These are phyloP conservation scores for Solanum sejunctum DNA, from an alignment of 257 asterid species.

Conservation along the genomic window DNA sequence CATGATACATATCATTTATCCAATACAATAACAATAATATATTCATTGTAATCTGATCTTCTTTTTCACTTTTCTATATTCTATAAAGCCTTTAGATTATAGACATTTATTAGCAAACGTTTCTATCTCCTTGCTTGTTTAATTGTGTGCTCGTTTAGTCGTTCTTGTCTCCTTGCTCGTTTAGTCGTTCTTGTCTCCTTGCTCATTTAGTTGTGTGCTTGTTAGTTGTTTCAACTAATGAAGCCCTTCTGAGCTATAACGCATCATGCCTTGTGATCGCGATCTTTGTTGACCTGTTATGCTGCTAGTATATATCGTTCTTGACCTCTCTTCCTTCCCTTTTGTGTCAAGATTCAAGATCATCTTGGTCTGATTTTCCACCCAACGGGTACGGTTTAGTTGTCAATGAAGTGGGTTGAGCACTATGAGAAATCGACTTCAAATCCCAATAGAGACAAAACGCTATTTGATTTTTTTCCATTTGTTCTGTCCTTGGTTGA, in stretches of 20 bases:
- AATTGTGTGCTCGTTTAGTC: not conserved
- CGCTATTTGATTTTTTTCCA: not conserved
- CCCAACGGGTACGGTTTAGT: not conserved
- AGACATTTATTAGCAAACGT: not conserved
- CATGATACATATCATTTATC: too few relatives aligned
- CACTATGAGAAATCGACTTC: not conserved
- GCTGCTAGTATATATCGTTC: not conserved
- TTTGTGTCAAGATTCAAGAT: not conserved
- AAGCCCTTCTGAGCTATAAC: not conserved
- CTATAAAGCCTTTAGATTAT: too few relatives aligned
- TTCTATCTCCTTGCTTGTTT: not conserved
- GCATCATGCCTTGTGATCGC: not conserved
- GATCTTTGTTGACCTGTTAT: not conserved
- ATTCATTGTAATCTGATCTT: not conserved
- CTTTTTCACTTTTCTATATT: too few relatives aligned
- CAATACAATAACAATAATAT: too few relatives aligned
- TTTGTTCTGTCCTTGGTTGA: not conserved
- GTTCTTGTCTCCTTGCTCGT: not conserved
- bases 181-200: not conserved
- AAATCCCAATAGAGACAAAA: not conserved
- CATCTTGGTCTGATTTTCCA: not conserved
- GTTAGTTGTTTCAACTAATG: not conserved
- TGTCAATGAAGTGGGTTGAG: not conserved
- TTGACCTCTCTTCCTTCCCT: not conserved
- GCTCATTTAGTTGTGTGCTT: not conserved